A percentile compares a stretch with the other conserved stretches of the same genome.
phyloP scores from a whole-genome alignment of 371 early-diverging fungal species.

The Enterocytospora artemiae region DNA sequence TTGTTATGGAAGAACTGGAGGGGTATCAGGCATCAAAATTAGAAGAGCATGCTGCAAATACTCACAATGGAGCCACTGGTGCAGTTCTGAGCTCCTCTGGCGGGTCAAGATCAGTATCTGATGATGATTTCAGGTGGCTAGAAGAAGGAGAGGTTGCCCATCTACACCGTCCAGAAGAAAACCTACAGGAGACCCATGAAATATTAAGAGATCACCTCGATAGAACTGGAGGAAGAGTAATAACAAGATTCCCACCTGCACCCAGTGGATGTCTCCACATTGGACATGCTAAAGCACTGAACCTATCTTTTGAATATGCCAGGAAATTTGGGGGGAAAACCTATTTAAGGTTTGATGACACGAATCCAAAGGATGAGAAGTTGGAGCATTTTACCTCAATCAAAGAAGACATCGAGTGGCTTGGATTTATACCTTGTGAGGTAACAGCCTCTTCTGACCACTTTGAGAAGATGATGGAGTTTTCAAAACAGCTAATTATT shows the following conservation, averaged over 20 bases:
- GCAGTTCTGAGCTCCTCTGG: background rate
- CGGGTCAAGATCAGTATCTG: background rate
- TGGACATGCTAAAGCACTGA: slow-evolving; percentile 98
- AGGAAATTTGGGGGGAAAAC: slow-evolving; percentile 75
- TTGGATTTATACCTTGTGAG: slow-evolving; percentile 82
- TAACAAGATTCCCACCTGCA: slow-evolving; percentile 98
- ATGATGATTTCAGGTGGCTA: slow-evolving; percentile 28
- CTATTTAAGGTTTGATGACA: slow-evolving; percentile 93
- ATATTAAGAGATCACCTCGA: slow-evolving; percentile 79
- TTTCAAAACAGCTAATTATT: slow-evolving; percentile 61
- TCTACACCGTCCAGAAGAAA: slow-evolving; percentile 88
- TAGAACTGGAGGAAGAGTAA: slow-evolving; percentile 78
- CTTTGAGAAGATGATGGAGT: slow-evolving; percentile 61
- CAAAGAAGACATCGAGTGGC: slow-evolving; percentile 82
- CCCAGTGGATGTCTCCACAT: slow-evolving; percentile 96
- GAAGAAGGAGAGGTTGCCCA: slow-evolving; percentile 58
- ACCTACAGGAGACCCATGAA: slow-evolving; percentile 80
- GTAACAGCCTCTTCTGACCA: slow-evolving; percentile 91
- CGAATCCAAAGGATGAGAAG: slow-evolving; percentile 96
- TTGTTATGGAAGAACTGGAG: slow-evolving; percentile 27
- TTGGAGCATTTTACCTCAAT: slow-evolving; percentile 85
- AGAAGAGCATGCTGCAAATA: background rate
- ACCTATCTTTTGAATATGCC: slow-evolving; percentile 93
- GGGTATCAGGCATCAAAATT: slow-evolving; percentile 6
- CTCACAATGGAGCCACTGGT: background rate